Conservation (phyloP, 805 yeast species). For the Candida nanaspora region DNA sequence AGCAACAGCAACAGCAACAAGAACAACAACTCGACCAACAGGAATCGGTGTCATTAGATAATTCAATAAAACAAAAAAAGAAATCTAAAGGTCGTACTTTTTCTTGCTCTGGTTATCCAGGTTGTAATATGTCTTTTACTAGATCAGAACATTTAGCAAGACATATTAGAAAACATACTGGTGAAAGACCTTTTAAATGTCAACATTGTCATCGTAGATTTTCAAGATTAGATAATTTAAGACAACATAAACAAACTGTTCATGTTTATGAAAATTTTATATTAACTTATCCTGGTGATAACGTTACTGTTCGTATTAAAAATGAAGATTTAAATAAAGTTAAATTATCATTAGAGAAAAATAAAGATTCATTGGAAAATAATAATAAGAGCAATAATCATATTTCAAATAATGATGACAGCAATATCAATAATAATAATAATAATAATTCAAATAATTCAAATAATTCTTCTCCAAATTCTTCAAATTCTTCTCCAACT, state of each 20-base stretch:
- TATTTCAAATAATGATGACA: background rate
- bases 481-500: background rate
- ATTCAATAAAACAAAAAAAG: conserved; percentile 13
- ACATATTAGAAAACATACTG: conserved; percentile 89
- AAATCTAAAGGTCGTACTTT: conserved; percentile 59
- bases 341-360: background rate
- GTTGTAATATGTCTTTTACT: conserved; percentile 83
- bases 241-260: conserved; percentile 88
- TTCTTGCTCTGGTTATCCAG: conserved; percentile 81
- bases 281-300: conserved; percentile 26
- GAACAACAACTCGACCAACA: too few species aligned
- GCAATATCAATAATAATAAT: background rate
- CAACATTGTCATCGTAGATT: conserved; percentile 74
- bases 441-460: background rate
- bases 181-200: conserved; percentile 89
- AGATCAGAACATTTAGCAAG: conserved; percentile 89
- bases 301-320: conserved; percentile 21
- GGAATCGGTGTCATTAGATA: too few species aligned
- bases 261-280: conserved; percentile 45
- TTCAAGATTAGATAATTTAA: conserved; percentile 76
- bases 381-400: background rate
- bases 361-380: background rate
- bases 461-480: conserved; percentile 1
- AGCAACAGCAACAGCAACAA: too few species aligned
- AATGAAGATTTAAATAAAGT: conserved; percentile 10